These are phyloP conservation scores for Puya raimondii DNA, from an alignment of 176 grass and related monocot genomes.

Conservation along the genomic window DNA sequence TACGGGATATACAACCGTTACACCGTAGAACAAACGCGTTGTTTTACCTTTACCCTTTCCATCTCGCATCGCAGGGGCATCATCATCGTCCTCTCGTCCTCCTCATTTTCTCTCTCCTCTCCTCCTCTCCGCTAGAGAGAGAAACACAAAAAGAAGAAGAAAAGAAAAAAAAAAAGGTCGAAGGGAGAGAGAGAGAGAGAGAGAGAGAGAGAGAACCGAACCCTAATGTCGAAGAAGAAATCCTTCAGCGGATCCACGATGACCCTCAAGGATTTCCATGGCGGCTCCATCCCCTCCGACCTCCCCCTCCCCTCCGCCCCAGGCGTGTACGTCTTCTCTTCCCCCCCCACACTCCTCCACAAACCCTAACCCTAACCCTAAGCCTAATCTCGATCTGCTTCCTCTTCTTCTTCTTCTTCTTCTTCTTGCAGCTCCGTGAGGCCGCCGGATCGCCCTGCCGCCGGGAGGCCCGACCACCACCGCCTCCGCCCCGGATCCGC, in stretches of 20 bases:
- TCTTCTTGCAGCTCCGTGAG: slow-evolving; percentile 42
- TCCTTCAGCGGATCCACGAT: slow-evolving; percentile 37
- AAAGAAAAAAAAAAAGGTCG: neutral
- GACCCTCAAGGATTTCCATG: slow-evolving; percentile 98
- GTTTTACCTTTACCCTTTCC: neutral
- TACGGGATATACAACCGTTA: too few species aligned
- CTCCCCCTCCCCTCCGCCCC: slow-evolving; percentile 82
- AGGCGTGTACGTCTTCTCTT: slow-evolving; percentile 39
- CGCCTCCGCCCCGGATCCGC: slow-evolving; percentile 28
- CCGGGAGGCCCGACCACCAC: slow-evolving; percentile 14
- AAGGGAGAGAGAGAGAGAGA: neutral
- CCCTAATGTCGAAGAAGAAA: slow-evolving; percentile 95
- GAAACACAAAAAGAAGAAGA: neutral
- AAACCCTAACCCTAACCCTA: slow-evolving; percentile 1
- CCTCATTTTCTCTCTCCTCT: neutral
- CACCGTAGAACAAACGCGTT: too few species aligned
- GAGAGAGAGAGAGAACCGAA: neutral
- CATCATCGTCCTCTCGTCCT: neutral
- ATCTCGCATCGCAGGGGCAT: neutral
- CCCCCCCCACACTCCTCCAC: neutral
- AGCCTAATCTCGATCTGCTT: neutral
- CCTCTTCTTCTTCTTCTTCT: slow-evolving; percentile 11
- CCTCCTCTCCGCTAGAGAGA: neutral
- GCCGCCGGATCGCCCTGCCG: slow-evolving; percentile 34
- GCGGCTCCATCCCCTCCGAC: slow-evolving; percentile 94